A percentile compares a stretch with the other conserved stretches of the same genome.
Evolutionary conservation across 2,329 filamentous ascomycete species (phyloP).

Genomic region (Botrytis aclada): DNA sequence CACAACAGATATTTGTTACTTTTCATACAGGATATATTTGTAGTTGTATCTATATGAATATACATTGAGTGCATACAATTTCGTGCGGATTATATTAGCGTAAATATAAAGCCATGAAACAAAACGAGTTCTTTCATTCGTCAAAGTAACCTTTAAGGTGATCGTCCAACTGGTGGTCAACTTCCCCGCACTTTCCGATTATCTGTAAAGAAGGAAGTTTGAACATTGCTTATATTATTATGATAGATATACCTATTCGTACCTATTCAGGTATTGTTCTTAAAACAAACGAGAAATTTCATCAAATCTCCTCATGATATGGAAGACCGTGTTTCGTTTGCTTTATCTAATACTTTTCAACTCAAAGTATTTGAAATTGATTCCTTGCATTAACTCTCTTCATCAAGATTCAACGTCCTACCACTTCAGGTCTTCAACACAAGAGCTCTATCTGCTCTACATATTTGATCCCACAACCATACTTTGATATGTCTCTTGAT

Average conservation of each 20-base stretch:
- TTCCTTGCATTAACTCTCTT: neutral
- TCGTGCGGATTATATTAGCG: neutral
- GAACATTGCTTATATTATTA: neutral
- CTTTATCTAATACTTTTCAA: neutral
- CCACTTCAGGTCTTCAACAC: neutral
- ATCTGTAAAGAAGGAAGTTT: neutral
- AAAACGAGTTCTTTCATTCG: neutral
- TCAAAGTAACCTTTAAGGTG: neutral
- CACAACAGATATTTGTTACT: neutral
- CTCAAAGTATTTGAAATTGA: neutral
- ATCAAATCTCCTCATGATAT: neutral
- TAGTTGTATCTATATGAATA: too few species aligned
- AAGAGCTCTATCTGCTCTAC: neutral
- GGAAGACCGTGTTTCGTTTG: neutral
- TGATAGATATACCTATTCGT: neutral
- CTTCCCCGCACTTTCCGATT: conserved; percentile 12
- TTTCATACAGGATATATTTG: neutral
- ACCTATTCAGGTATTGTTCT: neutral
- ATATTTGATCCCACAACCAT: neutral
- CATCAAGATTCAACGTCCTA: neutral
- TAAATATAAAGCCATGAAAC: neutral
- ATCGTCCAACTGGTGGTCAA: too few species aligned
- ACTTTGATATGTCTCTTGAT: neutral
- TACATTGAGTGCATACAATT: neutral
- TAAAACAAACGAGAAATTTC: neutral